Percentiles rank a stretch among this genome's conserved stretches.
Evolutionary conservation across 2,329 filamentous ascomycete genomes (phyloP).

Genomic region (Didymella lethalis): DNA sequence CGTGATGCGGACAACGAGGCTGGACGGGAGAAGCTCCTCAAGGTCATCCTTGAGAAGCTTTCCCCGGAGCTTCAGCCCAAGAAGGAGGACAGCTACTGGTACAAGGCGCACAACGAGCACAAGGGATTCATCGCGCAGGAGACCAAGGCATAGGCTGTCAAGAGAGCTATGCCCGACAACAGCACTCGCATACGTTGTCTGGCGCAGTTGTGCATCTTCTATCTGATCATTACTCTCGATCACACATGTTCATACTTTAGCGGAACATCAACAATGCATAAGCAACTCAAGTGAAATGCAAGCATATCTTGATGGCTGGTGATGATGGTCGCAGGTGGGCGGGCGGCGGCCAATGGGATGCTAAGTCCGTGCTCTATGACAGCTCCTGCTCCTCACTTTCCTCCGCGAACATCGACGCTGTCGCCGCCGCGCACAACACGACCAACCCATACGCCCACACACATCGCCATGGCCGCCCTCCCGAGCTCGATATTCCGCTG

Average conservation of each 20-base stretch:
- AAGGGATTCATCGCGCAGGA: conserved; percentile 67
- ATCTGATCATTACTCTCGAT: conserved; percentile 8
- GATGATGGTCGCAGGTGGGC: neutral
- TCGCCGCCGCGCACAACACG: conserved; percentile 21
- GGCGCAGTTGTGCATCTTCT: conserved; percentile 1
- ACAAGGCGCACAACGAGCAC: conserved; percentile 91
- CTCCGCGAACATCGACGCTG: conserved; percentile 14
- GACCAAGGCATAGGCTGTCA: conserved; percentile 1
- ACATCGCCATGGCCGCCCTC: conserved; percentile 42
- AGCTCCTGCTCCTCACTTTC: conserved; percentile 27
- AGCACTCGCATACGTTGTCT: neutral
- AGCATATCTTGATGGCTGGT: neutral
- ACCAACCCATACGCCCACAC: conserved; percentile 27
- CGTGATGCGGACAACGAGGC: conserved; percentile 81
- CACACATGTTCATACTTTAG: conserved; percentile 16
- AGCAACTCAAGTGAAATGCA: neutral
- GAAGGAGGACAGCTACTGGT: conserved; percentile 70
- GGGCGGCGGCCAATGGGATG: conserved; percentile 25
- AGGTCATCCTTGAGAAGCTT: conserved; percentile 76
- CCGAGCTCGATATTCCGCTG: conserved; percentile 53
- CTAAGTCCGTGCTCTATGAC: conserved; percentile 26
- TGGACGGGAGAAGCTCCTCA: conserved; percentile 77
- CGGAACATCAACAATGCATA: conserved; percentile 12
- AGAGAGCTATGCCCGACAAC: neutral
- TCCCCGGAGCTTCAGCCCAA: conserved; percentile 76